phyloP scores from a whole-genome alignment of 176 grass and related monocot genomes.

The Puccinellia tenuiflora region DNA sequence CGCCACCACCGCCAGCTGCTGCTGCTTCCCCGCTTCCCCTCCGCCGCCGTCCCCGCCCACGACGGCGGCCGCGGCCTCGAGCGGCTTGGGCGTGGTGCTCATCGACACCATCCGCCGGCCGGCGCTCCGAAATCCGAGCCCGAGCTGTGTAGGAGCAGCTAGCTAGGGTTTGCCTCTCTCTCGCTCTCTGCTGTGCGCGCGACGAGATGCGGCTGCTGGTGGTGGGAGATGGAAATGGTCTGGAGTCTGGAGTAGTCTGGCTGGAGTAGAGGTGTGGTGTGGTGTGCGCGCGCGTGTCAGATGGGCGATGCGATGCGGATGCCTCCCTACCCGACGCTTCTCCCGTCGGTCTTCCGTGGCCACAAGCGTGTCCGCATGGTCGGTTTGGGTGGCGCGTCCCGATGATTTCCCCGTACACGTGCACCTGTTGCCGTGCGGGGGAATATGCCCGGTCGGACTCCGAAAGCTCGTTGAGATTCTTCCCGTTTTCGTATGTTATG shows the following conservation, averaged over 20 bases:
- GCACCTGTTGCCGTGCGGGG: too few relatives aligned
- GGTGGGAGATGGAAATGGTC: not conserved
- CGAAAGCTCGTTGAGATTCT: not conserved
- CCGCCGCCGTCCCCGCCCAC: not conserved
- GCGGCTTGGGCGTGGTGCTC: conserved; percentile 38
- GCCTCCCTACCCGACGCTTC: too few relatives aligned
- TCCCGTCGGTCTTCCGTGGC: too few relatives aligned
- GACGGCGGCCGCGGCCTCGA: not conserved
- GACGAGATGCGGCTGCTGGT: not conserved
- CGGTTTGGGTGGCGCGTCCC: too few relatives aligned
- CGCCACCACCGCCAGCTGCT: not conserved
- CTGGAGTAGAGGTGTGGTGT: too few relatives aligned
- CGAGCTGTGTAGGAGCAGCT: not conserved
- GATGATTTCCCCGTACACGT: too few relatives aligned
- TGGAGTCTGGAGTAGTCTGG: not conserved
- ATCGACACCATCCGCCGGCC: conserved; percentile 48
- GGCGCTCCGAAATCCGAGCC: not conserved
- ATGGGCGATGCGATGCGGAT: too few relatives aligned
- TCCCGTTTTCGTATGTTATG: too few relatives aligned
- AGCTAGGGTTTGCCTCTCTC: not conserved
- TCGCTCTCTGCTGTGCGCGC: not conserved
- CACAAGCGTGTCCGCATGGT: too few relatives aligned
- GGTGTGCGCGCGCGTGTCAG: too few relatives aligned
- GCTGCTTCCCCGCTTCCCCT: not conserved
- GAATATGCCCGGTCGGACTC: too few relatives aligned